A percentile compares a stretch with the other conserved stretches of the same genome.
Conservation (phyloP, 164 flowering plant genomes). For the Tinospora cordifolia region DNA sequence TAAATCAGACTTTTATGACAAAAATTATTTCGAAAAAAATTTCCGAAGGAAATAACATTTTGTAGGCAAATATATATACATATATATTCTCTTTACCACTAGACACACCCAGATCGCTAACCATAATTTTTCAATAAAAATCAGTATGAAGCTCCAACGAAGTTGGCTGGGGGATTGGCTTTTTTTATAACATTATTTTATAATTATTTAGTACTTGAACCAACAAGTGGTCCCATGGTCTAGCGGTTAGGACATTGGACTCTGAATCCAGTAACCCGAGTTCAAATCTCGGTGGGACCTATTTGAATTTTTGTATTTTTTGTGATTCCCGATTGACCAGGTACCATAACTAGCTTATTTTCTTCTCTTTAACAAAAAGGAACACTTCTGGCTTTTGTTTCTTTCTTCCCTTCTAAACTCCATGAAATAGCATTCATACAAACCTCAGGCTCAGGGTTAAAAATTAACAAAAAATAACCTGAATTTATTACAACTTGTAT, state of each 20-base stretch:
- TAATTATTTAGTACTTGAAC: background rate
- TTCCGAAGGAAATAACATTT: no score
- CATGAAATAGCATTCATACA: no score
- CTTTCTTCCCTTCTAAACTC: background rate
- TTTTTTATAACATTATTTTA: no score
- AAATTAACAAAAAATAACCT: background rate
- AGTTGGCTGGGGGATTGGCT: no score
- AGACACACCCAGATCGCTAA: background rate
- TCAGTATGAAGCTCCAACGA: no score
- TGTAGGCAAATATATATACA: background rate
- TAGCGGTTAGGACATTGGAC: conserved; percentile 97
- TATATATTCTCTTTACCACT: background rate
- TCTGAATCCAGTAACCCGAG: conserved; percentile 98
- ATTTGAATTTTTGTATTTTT: background rate
- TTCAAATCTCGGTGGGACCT: conserved; percentile 13
- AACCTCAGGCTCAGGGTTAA: no score
- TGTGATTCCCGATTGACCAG: background rate
- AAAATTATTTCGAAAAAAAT: no score
- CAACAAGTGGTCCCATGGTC: conserved; percentile 70
- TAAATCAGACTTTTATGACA: no score
- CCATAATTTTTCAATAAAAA: background rate
- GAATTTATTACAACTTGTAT: conserved; percentile 32
- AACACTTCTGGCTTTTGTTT: background rate
- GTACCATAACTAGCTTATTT: background rate
- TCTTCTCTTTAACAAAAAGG: background rate